Evolutionary conservation across 257 asterid genomes (phyloP), one percentile per base, ranked within the genome.

Genomic region (Linderniella brevidens): DNA sequence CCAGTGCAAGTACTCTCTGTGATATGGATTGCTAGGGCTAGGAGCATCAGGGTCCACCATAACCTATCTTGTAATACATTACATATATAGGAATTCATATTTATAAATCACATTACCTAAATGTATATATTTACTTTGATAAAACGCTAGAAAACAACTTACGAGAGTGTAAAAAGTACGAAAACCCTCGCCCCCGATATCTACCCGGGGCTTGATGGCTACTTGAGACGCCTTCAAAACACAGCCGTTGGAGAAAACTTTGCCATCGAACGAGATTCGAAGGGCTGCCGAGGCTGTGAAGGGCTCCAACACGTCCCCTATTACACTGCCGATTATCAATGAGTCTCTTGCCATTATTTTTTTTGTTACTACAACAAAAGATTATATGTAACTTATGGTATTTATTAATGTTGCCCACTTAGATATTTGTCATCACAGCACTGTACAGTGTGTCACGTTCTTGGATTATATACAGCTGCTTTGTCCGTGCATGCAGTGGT

Each of bases 41-140:
- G 51, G 51, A 46, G 51, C 51, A 19, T 46, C 32, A 11, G 51
- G 51, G 17, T 46, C 51, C 35, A 46, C 51, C 51, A 46, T 17
- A 11, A 43, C 18, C 48, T 43, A 13, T 1, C 4, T 5, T 16
- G 2, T 2, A 8, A n/a, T 8, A 15, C 3, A n/a, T 17, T 17
- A 41, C 11, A 43, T 13, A 18, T 13, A 11, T 13, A 16, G 14
- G 46, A n/a, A 7, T 11, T 41, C 46, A 41, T 5, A 17, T 5
- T 4, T 4, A 17, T 37, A 8, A 37, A 37, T 6, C 40, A 37
- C 40, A 11, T 8, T 11, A 11, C 8, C 11, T 11, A 37, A 37
- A 37, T 37, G 11, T 8, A 37, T 8, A 37, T 37, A 37, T 37
- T 6, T 37, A 6, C 40, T 37, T 11, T 6, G 8, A 37, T 6